Percentiles rank a stretch among this genome's conserved stretches.
These are phyloP conservation scores for Paxillus involutus DNA, from an alignment of 768 basidiomycete species.

Conservation along the genomic window DNA sequence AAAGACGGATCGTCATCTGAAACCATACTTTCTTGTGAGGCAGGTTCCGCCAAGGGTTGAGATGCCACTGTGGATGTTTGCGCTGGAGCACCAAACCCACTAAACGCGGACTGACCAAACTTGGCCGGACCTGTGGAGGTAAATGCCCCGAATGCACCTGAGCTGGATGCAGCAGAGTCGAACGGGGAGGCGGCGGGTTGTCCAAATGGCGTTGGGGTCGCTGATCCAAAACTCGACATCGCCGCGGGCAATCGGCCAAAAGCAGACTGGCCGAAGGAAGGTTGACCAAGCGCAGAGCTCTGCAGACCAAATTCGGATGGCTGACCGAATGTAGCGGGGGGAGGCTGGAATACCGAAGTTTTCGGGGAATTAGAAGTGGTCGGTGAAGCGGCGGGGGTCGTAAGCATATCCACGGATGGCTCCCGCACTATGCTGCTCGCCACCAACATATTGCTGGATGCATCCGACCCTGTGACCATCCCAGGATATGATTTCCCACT, in stretches of 20 bases:
- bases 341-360: conserved; percentile 27
- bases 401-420: conserved; percentile 31
- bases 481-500: conserved; percentile 54
- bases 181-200: conserved; percentile 20
- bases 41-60: conserved; percentile 15
- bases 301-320: conserved; percentile 27
- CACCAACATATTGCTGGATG: conserved; percentile 3
- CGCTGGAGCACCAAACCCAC: conserved; percentile 13
- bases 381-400: conserved; percentile 23
- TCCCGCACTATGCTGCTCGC: conserved; percentile 27
- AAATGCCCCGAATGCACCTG: conserved; percentile 33
- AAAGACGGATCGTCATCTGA: conserved; percentile 31
- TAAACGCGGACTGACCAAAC: conserved; percentile 33
- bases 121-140: conserved; percentile 29
- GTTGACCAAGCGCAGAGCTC: conserved; percentile 32
- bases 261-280: conserved; percentile 21
- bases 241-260: conserved; percentile 14
- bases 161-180: conserved; percentile 15
- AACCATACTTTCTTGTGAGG: conserved; percentile 20
- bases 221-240: conserved; percentile 13
- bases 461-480: conserved; percentile 38
- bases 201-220: conserved; percentile 19
- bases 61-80: conserved; percentile 2
- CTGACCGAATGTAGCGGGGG: conserved; percentile 36
- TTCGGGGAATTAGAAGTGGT: conserved; percentile 15